These are phyloP conservation scores for Nakataea oryzae DNA, from an alignment of 2,329 filamentous ascomycete genomes.

Conservation along the genomic window DNA sequence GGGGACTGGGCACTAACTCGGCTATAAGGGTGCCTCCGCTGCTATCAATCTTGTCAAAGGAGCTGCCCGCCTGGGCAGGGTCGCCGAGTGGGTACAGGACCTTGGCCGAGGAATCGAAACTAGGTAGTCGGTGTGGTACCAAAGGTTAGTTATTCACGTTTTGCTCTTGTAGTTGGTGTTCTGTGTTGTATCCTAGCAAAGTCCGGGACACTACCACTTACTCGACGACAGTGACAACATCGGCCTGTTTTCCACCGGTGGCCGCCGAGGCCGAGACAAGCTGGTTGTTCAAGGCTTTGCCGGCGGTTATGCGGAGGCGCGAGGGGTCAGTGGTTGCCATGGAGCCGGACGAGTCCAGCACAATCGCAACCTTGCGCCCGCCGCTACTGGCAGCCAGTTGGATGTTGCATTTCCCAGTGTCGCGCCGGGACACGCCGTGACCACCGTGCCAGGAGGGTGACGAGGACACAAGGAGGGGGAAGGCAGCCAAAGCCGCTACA, in stretches of 20 bases:
- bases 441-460: neutral
- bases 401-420: constrained; percentile 8
- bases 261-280: constrained; percentile 6
- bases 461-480: neutral
- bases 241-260: constrained; percentile 7
- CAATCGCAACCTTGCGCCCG: constrained; percentile 9
- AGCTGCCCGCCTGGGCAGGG: constrained; percentile 6
- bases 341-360: constrained; percentile 12
- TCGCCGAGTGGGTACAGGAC: constrained; percentile 11
- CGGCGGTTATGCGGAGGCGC: constrained; percentile 8
- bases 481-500: neutral
- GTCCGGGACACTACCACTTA: too few relatives aligned
- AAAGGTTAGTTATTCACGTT: neutral
- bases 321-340: constrained; percentile 10
- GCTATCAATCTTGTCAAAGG: constrained; percentile 10
- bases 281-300: constrained; percentile 8
- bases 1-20: constrained; percentile 2
- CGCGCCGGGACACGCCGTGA: neutral
- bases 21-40: constrained; percentile 9
- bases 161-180: neutral
- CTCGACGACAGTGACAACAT: constrained; percentile 11
- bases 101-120: constrained; percentile 8
- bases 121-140: neutral
- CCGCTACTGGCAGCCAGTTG: constrained; percentile 7
- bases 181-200: neutral